A percentile compares a stretch with the other conserved stretches of the same genome.
Conservation (phyloP, 2,329 filamentous ascomycete genomes). For the Colletotrichum lentis region DNA sequence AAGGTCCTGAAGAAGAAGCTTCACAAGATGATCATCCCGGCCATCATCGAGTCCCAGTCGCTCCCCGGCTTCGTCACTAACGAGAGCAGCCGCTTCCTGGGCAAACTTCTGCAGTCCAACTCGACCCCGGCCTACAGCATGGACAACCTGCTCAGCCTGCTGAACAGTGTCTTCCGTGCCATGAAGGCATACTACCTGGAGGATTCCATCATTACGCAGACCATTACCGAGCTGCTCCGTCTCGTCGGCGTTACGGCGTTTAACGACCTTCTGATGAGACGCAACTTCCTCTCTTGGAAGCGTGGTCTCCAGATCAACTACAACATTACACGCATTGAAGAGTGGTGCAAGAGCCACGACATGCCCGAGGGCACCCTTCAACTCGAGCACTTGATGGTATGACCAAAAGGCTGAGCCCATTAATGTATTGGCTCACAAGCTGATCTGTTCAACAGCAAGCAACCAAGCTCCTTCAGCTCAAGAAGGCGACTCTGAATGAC, state of each 20-base stretch:
- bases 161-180: conserved; percentile 97
- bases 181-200: conserved; percentile 99
- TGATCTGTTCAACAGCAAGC: conserved; percentile 72
- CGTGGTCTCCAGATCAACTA: conserved; percentile 99
- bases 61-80: conserved; percentile 98
- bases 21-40: conserved; percentile 99
- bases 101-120: conserved; percentile 92
- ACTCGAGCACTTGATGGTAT: conserved; percentile 95
- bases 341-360: conserved; percentile 99
- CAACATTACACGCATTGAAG: conserved; percentile 98
- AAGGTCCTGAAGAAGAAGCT: conserved; percentile 99
- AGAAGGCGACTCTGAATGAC: conserved; percentile 98
- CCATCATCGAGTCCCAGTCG: conserved; percentile 98
- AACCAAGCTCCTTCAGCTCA: conserved; percentile 95
- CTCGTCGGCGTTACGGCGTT: conserved; percentile 97
- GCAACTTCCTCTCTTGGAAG: conserved; percentile 99
- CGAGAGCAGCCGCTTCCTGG: conserved; percentile 96
- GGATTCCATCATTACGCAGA: conserved; percentile 94
- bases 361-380: conserved; percentile 99
- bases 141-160: conserved; percentile 93
- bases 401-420: conserved; percentile 38
- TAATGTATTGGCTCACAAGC: background rate
- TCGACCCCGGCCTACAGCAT: conserved; percentile 97
- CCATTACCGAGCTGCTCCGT: conserved; percentile 89
- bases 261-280: conserved; percentile 96